These are phyloP conservation scores for Gastrolobium bilobum DNA, from an alignment of 306 rosid genomes.

Conservation along the genomic window DNA sequence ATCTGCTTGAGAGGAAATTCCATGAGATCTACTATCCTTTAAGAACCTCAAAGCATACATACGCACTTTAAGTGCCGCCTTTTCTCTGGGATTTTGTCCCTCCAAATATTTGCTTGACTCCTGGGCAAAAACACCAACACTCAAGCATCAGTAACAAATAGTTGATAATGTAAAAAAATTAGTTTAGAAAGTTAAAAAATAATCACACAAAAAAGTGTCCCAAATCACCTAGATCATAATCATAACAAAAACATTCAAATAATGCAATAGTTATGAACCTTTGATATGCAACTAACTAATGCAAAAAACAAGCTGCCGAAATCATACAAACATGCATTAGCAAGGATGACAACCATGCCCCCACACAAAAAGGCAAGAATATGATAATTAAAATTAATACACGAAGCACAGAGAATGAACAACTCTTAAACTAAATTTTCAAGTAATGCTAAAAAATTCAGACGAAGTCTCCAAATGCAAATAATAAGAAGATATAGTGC, in stretches of 20 bases:
- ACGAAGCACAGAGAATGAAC: conserved; percentile 5
- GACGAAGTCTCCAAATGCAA: conserved; percentile 1
- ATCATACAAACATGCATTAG: conserved; percentile 20
- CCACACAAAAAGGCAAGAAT: conserved; percentile 20
- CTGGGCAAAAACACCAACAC: conserved; percentile 64
- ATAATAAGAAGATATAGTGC: conserved; percentile 17
- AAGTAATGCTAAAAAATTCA: conserved; percentile 8
- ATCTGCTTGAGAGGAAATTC: conserved; percentile 68
- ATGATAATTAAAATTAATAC: conserved; percentile 1
- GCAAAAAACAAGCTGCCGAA: neutral
- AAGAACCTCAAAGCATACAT: conserved; percentile 83
- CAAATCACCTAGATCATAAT: conserved; percentile 14
- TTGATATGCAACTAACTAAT: conserved; percentile 25
- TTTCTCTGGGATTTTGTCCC: conserved; percentile 52
- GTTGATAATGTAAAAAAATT: conserved; percentile 24
- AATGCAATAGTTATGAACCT: conserved; percentile 32
- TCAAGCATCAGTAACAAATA: conserved; percentile 46
- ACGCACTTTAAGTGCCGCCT: conserved; percentile 58
- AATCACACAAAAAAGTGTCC: neutral
- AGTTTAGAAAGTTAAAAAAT: conserved; percentile 5
- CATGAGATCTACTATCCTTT: conserved; percentile 63
- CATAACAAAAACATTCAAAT: conserved; percentile 32
- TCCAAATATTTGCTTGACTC: conserved; percentile 63
- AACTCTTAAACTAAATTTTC: conserved; percentile 32
- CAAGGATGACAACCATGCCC: conserved; percentile 39